These are phyloP conservation scores for Russula olivacea DNA, from an alignment of 768 basidiomycete species.

Conservation along the genomic window DNA sequence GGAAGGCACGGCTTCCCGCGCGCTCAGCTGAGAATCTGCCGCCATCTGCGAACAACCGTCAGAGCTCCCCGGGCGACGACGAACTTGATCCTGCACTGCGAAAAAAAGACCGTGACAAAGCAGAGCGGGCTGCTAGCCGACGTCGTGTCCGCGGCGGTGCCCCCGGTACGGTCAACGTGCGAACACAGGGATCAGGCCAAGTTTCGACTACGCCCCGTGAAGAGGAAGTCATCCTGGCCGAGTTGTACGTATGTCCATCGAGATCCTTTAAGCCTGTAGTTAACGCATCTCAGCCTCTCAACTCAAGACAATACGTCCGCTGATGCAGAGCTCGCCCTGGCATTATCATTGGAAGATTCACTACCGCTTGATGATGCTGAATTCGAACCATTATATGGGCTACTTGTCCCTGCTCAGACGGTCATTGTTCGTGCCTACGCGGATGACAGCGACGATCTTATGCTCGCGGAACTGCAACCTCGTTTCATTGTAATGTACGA, in stretches of 20 bases:
- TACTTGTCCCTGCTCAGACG: slow-evolving; percentile 71
- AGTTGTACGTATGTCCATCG: slow-evolving; percentile 26
- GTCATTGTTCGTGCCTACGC: slow-evolving; percentile 84
- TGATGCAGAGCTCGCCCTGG: slow-evolving; percentile 36
- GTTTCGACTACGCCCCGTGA: slow-evolving; percentile 21
- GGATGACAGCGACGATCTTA: slow-evolving; percentile 86
- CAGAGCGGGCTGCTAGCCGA: slow-evolving; percentile 55
- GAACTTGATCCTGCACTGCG: slow-evolving; percentile 66
- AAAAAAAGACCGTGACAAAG: slow-evolving; percentile 65
- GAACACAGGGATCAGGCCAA: slow-evolving; percentile 4
- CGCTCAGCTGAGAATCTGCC: slow-evolving; percentile 36
- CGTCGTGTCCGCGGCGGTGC: slow-evolving; percentile 76
- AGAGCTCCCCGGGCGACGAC: slow-evolving; percentile 27
- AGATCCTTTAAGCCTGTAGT: background rate
- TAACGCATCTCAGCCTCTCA: slow-evolving; percentile 13
- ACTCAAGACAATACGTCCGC: slow-evolving; percentile 26
- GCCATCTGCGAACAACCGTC: slow-evolving; percentile 29
- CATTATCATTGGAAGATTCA: slow-evolving; percentile 18
- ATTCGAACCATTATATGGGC: slow-evolving; percentile 74
- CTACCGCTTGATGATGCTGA: slow-evolving; percentile 33
- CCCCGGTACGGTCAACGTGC: slow-evolving; percentile 26
- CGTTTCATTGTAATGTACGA: slow-evolving; percentile 95
- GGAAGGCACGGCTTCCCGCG: slow-evolving; percentile 56
- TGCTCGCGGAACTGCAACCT: slow-evolving; percentile 82
- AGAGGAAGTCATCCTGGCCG: slow-evolving; percentile 38